Percentiles rank a stretch among this genome's conserved stretches.
phyloP scores from a whole-genome alignment of 164 flowering plant species.

The Nymphaea colorata region DNA sequence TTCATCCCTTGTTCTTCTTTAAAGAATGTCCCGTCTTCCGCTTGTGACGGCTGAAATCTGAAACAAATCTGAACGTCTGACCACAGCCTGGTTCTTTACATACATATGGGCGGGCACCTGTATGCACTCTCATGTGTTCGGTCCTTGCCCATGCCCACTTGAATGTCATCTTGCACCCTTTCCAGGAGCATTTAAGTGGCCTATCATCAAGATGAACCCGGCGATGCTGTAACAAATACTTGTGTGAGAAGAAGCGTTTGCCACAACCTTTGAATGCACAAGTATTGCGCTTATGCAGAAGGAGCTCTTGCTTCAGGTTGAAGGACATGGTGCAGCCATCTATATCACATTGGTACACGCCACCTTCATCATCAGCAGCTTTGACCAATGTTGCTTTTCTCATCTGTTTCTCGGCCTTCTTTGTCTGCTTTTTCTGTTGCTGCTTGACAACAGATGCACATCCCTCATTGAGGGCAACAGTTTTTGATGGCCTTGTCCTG shows the following conservation, averaged over 20 bases:
- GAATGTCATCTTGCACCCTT: constrained; percentile 96
- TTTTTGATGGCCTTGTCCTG: constrained; percentile 40
- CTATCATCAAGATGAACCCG: constrained; percentile 90
- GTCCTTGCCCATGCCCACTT: constrained; percentile 99
- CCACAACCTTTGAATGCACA: constrained; percentile 92
- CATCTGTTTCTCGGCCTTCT: constrained; percentile 1
- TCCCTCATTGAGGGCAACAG: not conserved
- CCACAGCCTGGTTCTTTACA: constrained; percentile 82
- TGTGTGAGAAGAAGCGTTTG: constrained; percentile 95
- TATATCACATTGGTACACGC: constrained; percentile 56
- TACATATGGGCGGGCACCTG: constrained; percentile 89
- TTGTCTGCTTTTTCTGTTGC: constrained; percentile 11
- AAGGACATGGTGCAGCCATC: constrained; percentile 93
- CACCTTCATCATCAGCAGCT: constrained; percentile 24
- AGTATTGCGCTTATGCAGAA: constrained; percentile 59
- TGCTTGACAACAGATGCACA: not conserved
- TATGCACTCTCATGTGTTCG: constrained; percentile 95
- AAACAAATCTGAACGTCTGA: constrained; percentile 93
- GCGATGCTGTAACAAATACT: constrained; percentile 88
- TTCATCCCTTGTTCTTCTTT: constrained; percentile 8
- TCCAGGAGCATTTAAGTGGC: constrained; percentile 95
- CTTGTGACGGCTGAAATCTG: constrained; percentile 98
- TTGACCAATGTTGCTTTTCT: constrained; percentile 5
- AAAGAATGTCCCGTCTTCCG: constrained; percentile 87
- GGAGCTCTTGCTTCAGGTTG: constrained; percentile 59